Base-by-base conservation (phyloP, 805 yeast genomes). In the Candida morakotiae region DNA sequence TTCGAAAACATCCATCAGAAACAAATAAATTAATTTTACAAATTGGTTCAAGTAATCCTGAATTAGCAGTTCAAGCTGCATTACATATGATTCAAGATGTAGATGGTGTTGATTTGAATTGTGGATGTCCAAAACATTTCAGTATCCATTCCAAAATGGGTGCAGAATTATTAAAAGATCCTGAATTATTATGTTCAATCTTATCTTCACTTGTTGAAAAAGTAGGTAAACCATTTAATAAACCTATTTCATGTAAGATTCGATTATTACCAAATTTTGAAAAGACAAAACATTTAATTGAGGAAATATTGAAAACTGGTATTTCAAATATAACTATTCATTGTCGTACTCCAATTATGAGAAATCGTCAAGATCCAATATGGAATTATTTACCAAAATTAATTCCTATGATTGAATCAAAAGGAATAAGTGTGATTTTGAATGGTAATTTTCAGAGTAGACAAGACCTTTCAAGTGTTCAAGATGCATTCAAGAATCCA, bases 71-170 rank as follows among this genome's bases (percentile, higher is more conserved):
- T 1, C 67, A 82, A 43, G 98, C 97, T 1, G 97, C 95, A 0
- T 63, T 73, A 37, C 70, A 81, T 29, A 85, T 93, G 3, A 87
- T 89, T 7, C 53, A 69, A 1, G 98, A 93, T 58, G 98, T 93
- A 2, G 88, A 79, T 45, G 98, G 95, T 7, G 83, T 93, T 4
- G 98, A 93, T 56, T 72, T 93, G 40, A 93, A 93, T 58, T 87
- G 96, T 20, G 98, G 98, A 4, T 93, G 98, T 62, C 98, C 98
- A 3, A 93, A 91, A 56, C 97, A 88, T 48, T 93, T 93, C 52
- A 84, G 95, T 1, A 73, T 88, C 2, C 98, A 93, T 58, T 72
- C 94, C 0, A 98, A 98, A 1, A 93, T 93, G 98, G 98, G 98
- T 4, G 96, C 98, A 2, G 97, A 96, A 1, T 66, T 93, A 31